phyloP scores from a whole-genome alignment of 352 stramenopile species.

The Blastocystis hominis region DNA sequence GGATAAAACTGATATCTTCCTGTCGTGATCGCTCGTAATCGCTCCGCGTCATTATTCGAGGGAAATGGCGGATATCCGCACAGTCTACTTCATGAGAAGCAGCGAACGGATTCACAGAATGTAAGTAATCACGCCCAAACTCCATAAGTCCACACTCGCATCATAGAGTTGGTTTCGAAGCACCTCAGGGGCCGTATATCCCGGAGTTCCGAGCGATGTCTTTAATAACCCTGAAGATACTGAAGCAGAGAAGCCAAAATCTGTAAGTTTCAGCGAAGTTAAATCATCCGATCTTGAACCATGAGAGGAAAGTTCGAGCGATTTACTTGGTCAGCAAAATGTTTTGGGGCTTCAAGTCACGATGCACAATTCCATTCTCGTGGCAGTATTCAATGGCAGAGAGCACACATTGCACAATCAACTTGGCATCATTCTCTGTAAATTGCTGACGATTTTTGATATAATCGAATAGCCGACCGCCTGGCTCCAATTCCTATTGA shows the following conservation, averaged over 20 bases:
- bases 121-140: conserved; percentile 81
- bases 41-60: conserved; percentile 72
- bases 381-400: conserved; percentile 80
- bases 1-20: conserved; percentile 77
- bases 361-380: conserved; percentile 83
- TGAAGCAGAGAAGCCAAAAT: conserved; percentile 78
- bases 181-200: conserved; percentile 85
- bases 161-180: conserved; percentile 76
- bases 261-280: conserved; percentile 75
- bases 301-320: conserved; percentile 67
- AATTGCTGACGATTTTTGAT: conserved; percentile 53
- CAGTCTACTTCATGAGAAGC: conserved; percentile 60
- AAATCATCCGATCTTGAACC: conserved; percentile 71
- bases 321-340: conserved; percentile 70
- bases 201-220: conserved; percentile 65
- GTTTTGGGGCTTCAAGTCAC: conserved; percentile 93
- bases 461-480: conserved; percentile 48
- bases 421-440: conserved; percentile 9
- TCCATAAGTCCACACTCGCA: conserved; percentile 82
- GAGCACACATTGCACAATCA: not conserved
- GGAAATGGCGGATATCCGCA: conserved; percentile 81
- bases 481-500: conserved; percentile 65
- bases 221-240: conserved; percentile 64
- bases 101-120: conserved; percentile 66
- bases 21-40: conserved; percentile 77